Evolutionary conservation across 2,329 filamentous ascomycete genomes (phyloP).

Genomic region (Colletotrichum sp.): DNA sequence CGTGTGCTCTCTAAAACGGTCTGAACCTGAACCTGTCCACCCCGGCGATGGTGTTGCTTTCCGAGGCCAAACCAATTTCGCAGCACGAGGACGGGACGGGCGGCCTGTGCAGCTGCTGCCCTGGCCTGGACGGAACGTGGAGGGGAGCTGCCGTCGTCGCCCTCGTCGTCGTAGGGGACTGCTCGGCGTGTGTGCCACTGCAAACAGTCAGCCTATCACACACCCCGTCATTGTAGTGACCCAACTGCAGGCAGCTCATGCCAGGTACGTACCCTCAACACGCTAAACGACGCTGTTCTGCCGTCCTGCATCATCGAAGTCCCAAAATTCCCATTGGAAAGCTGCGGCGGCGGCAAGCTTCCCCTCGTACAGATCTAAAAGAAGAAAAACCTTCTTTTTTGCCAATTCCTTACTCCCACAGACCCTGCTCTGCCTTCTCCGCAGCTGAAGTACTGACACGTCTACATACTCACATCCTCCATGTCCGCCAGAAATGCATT

Average conservation of each 20-base stretch:
- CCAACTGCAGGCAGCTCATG: not conserved
- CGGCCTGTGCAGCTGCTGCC: not conserved
- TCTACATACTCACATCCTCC: not conserved
- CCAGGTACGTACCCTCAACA: not conserved
- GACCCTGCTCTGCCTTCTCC: not conserved
- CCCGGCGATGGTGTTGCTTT: not conserved
- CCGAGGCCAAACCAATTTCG: not conserved
- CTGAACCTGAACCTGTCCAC: not conserved
- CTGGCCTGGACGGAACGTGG: not conserved
- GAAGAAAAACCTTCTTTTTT: not conserved
- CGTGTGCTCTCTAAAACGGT: not conserved
- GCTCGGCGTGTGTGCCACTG: not conserved
- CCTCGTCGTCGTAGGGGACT: not conserved
- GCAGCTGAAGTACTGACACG: not conserved
- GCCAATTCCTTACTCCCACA: not conserved
- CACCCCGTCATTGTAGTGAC: not conserved
- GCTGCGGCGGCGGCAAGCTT: not conserved
- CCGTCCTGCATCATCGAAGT: constrained; percentile 18
- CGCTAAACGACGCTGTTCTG: not conserved
- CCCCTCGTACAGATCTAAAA: not conserved
- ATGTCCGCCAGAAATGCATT: constrained; percentile 18
- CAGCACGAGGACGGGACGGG: not conserved
- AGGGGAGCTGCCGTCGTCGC: not conserved
- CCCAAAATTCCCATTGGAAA: not conserved
- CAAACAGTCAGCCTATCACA: not conserved